Evolutionary conservation across 805 yeast genomes (phyloP).

Genomic region (Candida odintsovae): DNA sequence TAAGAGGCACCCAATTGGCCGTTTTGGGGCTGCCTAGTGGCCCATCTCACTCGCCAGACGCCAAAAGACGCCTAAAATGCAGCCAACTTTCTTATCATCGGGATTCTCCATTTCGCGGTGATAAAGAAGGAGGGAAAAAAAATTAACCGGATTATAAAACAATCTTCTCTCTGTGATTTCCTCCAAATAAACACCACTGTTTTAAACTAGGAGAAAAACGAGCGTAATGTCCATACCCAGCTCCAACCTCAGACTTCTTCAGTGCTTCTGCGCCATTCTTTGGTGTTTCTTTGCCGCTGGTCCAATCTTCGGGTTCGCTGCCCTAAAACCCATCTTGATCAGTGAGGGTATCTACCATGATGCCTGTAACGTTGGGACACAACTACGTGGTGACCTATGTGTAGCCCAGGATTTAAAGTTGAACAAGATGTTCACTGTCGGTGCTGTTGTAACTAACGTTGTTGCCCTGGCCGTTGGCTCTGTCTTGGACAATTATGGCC

Average conservation of each 20-base stretch:
- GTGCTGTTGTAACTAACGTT: constrained; percentile 82
- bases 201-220: too few relatives aligned
- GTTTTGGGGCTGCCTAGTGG: too few relatives aligned
- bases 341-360: constrained; percentile 71
- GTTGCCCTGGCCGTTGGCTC: constrained; percentile 80
- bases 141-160: too few relatives aligned
- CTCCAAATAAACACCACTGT: not conserved
- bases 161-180: too few relatives aligned
- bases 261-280: constrained; percentile 64
- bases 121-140: not conserved
- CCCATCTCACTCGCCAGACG: too few relatives aligned
- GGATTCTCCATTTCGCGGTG: not conserved
- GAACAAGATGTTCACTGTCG: constrained; percentile 77
- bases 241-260: constrained; percentile 24
- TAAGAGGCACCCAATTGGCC: too few relatives aligned
- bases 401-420: constrained; percentile 75
- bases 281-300: constrained; percentile 95
- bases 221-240: constrained; percentile 1
- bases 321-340: constrained; percentile 77
- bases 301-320: constrained; percentile 93
- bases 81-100: not conserved
- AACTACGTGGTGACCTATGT: constrained; percentile 35
- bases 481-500: constrained; percentile 74
- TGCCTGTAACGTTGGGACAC: constrained; percentile 39
- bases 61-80: not conserved